A percentile compares a stretch with the other conserved stretches of the same genome.
phyloP scores from a whole-genome alignment of 2,329 filamentous ascomycete genomes.

The Albophoma yamanashiensis region DNA sequence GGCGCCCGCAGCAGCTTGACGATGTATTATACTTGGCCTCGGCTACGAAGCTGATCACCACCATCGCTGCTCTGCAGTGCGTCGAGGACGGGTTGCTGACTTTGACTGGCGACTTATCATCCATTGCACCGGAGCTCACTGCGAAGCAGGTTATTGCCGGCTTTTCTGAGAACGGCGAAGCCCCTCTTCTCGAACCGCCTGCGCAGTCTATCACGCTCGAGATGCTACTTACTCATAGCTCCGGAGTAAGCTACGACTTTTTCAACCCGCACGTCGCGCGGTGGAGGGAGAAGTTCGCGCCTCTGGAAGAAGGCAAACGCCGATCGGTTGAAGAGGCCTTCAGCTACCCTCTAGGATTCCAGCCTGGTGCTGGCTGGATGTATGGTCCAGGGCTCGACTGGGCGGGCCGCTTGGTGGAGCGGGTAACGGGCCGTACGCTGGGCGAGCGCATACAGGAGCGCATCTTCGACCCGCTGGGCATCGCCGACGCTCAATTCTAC shows the following conservation, averaged over 20 bases:
- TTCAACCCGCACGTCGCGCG: constrained; percentile 21
- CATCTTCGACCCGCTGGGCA: constrained; percentile 25
- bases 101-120: constrained; percentile 33
- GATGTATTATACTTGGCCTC: constrained; percentile 25
- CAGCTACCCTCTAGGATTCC: constrained; percentile 29
- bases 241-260: constrained; percentile 36
- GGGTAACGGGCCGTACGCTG: constrained; percentile 23
- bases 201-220: constrained; percentile 32
- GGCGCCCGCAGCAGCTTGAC: constrained; percentile 22
- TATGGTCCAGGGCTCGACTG: constrained; percentile 38
- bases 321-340: constrained; percentile 30
- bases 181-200: constrained; percentile 21
- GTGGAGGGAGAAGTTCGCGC: constrained; percentile 21
- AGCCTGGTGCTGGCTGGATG: constrained; percentile 35
- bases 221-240: constrained; percentile 40
- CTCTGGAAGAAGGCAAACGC: constrained; percentile 5
- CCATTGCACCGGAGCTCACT: constrained; percentile 35
- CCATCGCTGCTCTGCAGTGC: constrained; percentile 41
- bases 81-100: constrained; percentile 39
- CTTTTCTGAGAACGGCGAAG: constrained; percentile 29
- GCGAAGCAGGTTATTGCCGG: constrained; percentile 35
- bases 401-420: constrained; percentile 33
- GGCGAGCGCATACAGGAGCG: constrained; percentile 24
- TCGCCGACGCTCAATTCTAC: constrained; percentile 26
- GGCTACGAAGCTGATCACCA: constrained; percentile 34